Percentiles rank a stretch among this genome's conserved stretches.
phyloP scores from a whole-genome alignment of 2,329 filamentous ascomycete genomes.

The Dactylella cylindrospora region DNA sequence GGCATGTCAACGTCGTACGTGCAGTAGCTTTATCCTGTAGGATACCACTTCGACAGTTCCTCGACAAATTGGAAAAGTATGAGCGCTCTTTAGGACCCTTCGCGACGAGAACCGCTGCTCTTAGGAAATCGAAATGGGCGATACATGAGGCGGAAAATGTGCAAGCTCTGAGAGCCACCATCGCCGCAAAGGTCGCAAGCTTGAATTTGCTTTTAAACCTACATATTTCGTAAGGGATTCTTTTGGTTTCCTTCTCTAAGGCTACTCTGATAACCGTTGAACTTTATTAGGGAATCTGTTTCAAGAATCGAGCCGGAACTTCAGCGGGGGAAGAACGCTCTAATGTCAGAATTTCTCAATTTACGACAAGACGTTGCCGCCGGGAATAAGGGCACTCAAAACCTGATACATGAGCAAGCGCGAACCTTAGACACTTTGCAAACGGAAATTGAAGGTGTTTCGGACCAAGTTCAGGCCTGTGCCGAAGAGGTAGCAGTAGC shows the following conservation, averaged over 20 bases:
- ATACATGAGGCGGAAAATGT: background rate
- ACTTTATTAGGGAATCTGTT: background rate
- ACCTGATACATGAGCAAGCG: too few relatives aligned
- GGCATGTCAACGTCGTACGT: background rate
- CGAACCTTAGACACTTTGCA: background rate
- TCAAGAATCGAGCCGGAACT: background rate
- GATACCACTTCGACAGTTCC: background rate
- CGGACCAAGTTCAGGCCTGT: background rate
- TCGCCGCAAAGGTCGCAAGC: background rate
- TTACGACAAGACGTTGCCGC: background rate
- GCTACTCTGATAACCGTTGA: too few relatives aligned
- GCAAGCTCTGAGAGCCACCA: background rate
- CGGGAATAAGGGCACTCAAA: too few relatives aligned
- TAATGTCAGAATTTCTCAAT: background rate
- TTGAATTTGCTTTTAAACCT: background rate
- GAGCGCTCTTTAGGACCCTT: background rate
- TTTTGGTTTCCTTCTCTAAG: too few relatives aligned
- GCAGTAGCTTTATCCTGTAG: background rate
- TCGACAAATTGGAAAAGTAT: background rate
- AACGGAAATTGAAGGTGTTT: background rate
- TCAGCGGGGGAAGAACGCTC: background rate
- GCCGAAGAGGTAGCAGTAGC: background rate
- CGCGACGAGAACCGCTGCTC: background rate
- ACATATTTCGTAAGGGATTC: background rate
- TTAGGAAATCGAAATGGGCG: constrained; percentile 4